Base-by-base conservation (phyloP, 75 land plant species). In the Selaginella moellendorffii region DNA sequence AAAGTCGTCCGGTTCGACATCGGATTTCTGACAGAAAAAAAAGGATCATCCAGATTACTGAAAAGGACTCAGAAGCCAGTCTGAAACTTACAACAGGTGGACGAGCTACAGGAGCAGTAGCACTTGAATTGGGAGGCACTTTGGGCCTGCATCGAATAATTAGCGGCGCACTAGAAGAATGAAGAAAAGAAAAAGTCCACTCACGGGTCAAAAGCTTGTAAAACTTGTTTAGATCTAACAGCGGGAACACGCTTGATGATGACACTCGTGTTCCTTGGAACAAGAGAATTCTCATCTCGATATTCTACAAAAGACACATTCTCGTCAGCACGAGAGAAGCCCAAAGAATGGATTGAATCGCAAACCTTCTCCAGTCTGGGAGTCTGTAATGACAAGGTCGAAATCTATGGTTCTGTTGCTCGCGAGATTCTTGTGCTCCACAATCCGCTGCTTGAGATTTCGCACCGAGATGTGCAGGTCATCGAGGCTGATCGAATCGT, bases 171-270 rank as follows among this genome's bases (percentile, higher is more conserved):
- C n/a, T n/a, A n/a, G n/a, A n/a, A n/a, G n/a, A n/a, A n/a, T n/a
- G n/a, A n/a, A n/a, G n/a, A n/a, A n/a, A n/a, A n/a, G n/a, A n/a
- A n/a, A n/a, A n/a, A n/a, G n/a, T n/a, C n/a, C n/a, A n/a, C 46
- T 26, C 70, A 75, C 77, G 69, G 66, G 12, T 75, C 70, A n/a
- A 58, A 46, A 56, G 72, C 66, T 64, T 66, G 66, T 27, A 66
- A 30, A 25, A 64, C 54, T 36, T 70, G 56, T 19, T 63, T 78
- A 28, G 69, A 42, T 24, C 68, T 54, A 17, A 63, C 65, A 21
- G 77, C 78, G 1, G 88, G 88, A 21, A 85, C 82, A 63, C 88
- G 63, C 71, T 82, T 85, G 52, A 87, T 80, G 54, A 87, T 85
- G 18, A 87, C 80, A 56, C 85, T 80, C 24, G 92, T 82, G 54